Conservation (phyloP, 768 basidiomycete genomes). For the Hericium alpestre region DNA sequence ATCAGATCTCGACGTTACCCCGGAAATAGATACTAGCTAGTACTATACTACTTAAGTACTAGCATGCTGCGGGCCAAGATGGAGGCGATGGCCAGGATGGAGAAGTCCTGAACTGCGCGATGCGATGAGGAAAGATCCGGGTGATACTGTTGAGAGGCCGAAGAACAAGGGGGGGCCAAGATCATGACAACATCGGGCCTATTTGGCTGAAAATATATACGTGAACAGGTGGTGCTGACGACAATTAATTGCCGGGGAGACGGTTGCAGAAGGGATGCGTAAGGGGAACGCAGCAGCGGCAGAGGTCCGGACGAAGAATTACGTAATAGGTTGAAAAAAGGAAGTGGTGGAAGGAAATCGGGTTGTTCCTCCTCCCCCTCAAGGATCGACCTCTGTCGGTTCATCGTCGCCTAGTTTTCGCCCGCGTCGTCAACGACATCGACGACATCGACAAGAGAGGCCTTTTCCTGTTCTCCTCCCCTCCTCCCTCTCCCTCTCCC, state of each 20-base stretch:
- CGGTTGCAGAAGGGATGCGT: no score
- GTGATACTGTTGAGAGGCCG: neutral
- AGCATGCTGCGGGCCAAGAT: neutral
- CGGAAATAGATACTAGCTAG: no score
- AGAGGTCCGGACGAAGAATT: neutral
- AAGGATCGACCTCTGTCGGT: slow-evolving; percentile 31
- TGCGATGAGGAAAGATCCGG: neutral
- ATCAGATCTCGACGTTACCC: no score
- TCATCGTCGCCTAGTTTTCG: slow-evolving; percentile 23
- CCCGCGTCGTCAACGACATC: slow-evolving; percentile 30
- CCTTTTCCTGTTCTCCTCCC: slow-evolving; percentile 14
- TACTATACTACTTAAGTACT: no score
- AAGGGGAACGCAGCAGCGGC: no score
- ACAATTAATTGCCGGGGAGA: no score
- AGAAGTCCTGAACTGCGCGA: slow-evolving; percentile 16
- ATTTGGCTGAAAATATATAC: no score
- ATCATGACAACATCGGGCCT: no score
- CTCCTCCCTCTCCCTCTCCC: slow-evolving; percentile 16
- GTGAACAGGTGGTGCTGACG: no score
- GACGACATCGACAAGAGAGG: slow-evolving; percentile 29
- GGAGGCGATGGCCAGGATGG: slow-evolving; percentile 3
- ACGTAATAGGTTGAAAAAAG: neutral
- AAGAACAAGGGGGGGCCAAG: neutral
- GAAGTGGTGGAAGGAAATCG: slow-evolving; percentile 12
- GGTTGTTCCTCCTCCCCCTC: slow-evolving; percentile 12